These are phyloP conservation scores for Fusarium sp. DNA, from an alignment of 2,329 filamentous ascomycete species.

Conservation along the genomic window DNA sequence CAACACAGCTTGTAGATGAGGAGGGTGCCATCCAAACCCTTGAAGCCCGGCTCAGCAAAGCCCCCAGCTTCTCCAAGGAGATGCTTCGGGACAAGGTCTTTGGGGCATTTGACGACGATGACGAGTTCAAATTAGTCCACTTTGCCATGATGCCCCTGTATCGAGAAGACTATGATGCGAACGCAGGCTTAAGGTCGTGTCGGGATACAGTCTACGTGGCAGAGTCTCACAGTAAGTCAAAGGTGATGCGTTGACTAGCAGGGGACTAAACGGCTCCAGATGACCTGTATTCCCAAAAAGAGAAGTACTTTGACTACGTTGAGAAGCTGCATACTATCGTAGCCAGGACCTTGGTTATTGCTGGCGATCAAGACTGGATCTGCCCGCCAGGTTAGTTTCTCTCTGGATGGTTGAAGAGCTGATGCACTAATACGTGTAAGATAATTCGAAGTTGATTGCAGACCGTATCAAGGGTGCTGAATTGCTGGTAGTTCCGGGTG, in stretches of 20 bases:
- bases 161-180: conserved; percentile 25
- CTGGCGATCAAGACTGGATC: conserved; percentile 35
- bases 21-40: conserved; percentile 28
- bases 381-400: conserved; percentile 20
- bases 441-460: conserved; percentile 24
- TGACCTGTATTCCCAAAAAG: conserved; percentile 25
- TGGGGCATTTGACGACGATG: conserved; percentile 22
- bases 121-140: conserved; percentile 28
- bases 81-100: conserved; percentile 33
- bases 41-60: conserved; percentile 22
- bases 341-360: conserved; percentile 27
- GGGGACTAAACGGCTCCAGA: neutral
- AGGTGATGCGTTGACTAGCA: neutral
- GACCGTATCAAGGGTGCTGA: conserved; percentile 14
- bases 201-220: conserved; percentile 29
- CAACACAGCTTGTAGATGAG: conserved; percentile 15
- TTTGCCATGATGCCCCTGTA: conserved; percentile 36
- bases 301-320: conserved; percentile 33
- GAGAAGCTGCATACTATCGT: conserved; percentile 9
- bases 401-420: neutral
- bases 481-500: conserved; percentile 23
- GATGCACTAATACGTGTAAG: neutral
- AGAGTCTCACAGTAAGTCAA: conserved; percentile 31
- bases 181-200: conserved; percentile 12
- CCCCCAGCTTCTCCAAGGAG: conserved; percentile 22